Evolutionary conservation across 306 rosid genomes (phyloP), one percentile per base, ranked within the genome.

Genomic region (Hippophae gyantsensis): DNA sequence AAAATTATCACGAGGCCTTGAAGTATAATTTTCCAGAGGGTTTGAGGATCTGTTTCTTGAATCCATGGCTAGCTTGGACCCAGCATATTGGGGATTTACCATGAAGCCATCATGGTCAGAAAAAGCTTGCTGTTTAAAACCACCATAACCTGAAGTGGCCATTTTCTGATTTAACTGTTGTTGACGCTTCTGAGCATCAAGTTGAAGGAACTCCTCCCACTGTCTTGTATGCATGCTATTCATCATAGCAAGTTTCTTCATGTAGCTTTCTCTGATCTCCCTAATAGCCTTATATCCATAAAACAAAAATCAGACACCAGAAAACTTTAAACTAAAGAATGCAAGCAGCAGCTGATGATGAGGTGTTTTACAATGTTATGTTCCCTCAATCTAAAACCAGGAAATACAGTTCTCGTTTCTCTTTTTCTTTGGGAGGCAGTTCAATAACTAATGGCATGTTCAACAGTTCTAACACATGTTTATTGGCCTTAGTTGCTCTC

Each of bases 201-300:
- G 71, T 78, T 78, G 82, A 72, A 86, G 87, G 79, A 93, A 88
- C 43, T 86, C 88, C 14, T 86, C 95, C 97, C 97, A 88, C 62
- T 82, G 89, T 72, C 82, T 86, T 48, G 93, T 60, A 61, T 86
- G 99, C 38, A 73, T 66, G 6, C 67, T 77, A 76, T 87, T 88
- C 86, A 88, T 48, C 70, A 65, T 53, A 61, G 88, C 82, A 72
- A 88, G 67, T 77, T 86, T 84, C 82, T 72, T 84, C 85, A 79
- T 69, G 89, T 88, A 73, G 73, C 77, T 86, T 78, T 93, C 99
- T 73, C 85, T 77, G 70, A 80, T 80, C 74, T 88, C 95, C 83
- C 81, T 79, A 67, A 84, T 60, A 73, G 90, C 76, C 99, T 93
- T 85, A 61, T 49, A 68, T 47, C 55, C 68, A 42, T 52, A 63